Evolutionary conservation across 148 eudicot genomes (phyloP).

Genomic region (Vaccinium darrowii): DNA sequence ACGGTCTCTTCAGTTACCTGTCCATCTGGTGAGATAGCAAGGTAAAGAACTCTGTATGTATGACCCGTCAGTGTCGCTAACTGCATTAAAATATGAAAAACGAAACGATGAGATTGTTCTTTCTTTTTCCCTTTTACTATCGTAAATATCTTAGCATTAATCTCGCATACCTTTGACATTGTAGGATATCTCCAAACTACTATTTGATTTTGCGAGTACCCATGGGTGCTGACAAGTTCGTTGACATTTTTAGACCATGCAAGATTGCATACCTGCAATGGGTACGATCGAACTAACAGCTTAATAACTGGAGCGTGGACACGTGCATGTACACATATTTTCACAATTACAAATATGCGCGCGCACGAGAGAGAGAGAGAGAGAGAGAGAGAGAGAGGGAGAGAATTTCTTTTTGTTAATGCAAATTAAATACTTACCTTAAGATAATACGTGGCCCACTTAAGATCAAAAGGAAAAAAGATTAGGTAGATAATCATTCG

Average conservation of each 20-base stretch:
- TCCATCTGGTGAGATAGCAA: conserved; percentile 91
- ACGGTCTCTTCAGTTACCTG: conserved; percentile 44
- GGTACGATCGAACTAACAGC: background rate
- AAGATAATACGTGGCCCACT: background rate
- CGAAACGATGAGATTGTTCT: background rate
- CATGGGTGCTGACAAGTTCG: conserved; percentile 94
- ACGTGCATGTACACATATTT: background rate
- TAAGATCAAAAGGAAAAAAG: background rate
- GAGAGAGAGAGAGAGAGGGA: background rate
- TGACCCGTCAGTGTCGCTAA: conserved; percentile 86
- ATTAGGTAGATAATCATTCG: background rate
- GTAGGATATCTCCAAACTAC: conserved; percentile 88
- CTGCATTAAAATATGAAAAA: conserved; percentile 33
- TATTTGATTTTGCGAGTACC: conserved; percentile 88
- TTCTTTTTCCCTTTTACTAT: background rate
- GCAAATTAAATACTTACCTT: background rate
- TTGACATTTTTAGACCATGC: conserved; percentile 94
- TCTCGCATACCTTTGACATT: conserved; percentile 74
- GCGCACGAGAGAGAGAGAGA: no score
- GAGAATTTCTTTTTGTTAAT: background rate
- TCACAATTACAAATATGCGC: background rate
- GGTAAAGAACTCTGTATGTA: conserved; percentile 77
- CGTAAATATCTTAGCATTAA: background rate
- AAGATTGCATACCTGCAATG: conserved; percentile 81
- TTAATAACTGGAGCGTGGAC: background rate